Base-by-base conservation (phyloP, 192 early-diverging fungal species). In the Thamnidium elegans region DNA sequence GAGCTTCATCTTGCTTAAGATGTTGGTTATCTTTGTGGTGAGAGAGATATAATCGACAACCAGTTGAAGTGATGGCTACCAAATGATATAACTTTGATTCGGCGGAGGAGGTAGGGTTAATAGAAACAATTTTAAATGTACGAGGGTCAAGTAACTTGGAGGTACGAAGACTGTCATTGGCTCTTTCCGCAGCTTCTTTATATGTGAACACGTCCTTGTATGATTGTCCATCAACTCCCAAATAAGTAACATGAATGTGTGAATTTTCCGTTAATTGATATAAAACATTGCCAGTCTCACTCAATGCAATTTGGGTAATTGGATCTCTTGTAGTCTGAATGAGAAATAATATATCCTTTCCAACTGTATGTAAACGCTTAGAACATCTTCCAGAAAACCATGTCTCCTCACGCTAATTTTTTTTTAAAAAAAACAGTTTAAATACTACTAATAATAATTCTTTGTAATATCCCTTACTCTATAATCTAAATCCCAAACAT, bases 401-500 rank as follows among this genome's bases (percentile, higher is more conserved):
- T 6, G 90, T 89, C 54, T 96, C 96, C 50, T 86, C 85, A 9
- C 88, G 75, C 74, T 76, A 62, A 2, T 19, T 39, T 26, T 3
- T 0, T 44, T 10, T 26, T 1, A 21, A 19, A 14, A 14, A 43
- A 45, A 11, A 45, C 1, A 30, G 17, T 20, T 51, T 3, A 19
- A 39, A 17, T 34, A 10, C 4, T 11, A 26, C 26, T 26, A 20
- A 45, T 45, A 45, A 45, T 4, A 46, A 2, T 0, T 47, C 6
- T 43, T 17, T 58, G n/a, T 13, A 20, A 51, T 55, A 14, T 51
- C 13, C 43, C 76, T 50, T 68, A 76, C 74, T 74, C 92, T 89
- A 70, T 98, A 98, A 31, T 78, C 78, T 39, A 98, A 78, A 77
- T 98, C 96, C 78, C 91, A 95, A 11, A 98, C 67, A 60, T 87